Evolutionary conservation across 177 flowering plant genomes (phyloP).

Genomic region (Vitis hybrid): DNA sequence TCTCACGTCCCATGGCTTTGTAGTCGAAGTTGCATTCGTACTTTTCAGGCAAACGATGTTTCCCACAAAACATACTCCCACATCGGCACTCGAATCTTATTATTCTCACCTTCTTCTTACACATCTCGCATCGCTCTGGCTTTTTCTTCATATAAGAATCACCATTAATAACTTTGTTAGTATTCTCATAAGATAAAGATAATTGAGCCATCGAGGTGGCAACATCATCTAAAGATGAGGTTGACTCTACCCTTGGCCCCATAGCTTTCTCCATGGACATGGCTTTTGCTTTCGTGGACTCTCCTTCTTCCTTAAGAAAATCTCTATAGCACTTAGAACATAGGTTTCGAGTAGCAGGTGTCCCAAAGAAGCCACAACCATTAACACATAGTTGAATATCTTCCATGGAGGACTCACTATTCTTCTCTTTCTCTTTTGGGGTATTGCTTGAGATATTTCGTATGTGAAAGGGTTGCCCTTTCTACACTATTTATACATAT

Average conservation of each 20-base stretch:
- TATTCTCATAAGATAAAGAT: not conserved
- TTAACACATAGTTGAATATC: conserved; percentile 17
- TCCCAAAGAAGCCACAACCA: conserved; percentile 37
- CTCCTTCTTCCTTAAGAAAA: conserved; percentile 5
- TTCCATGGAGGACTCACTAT: too few relatives aligned
- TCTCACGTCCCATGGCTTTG: conserved; percentile 4
- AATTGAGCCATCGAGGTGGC: too few relatives aligned
- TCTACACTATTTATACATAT: too few relatives aligned
- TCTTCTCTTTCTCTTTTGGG: too few relatives aligned
- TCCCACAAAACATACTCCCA: conserved; percentile 15
- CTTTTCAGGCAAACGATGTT: conserved; percentile 8
- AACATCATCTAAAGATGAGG: too few relatives aligned
- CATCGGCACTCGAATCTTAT: conserved; percentile 20
- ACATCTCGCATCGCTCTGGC: not conserved
- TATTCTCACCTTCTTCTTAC: conserved; percentile 14
- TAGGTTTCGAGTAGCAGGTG: conserved; percentile 16
- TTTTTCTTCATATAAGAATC: not conserved
- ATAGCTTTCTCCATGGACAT: too few relatives aligned
- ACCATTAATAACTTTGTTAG: not conserved
- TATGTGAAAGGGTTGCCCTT: too few relatives aligned
- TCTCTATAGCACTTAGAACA: conserved; percentile 31
- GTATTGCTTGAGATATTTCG: too few relatives aligned
- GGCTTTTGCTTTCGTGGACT: not conserved
- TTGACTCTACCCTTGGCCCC: too few relatives aligned
- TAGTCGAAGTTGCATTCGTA: conserved; percentile 4